Evolutionary conservation across 2,329 filamentous ascomycete species (phyloP), one percentile per base, ranked within the genome.

Genomic region (Epichloe sp.): DNA sequence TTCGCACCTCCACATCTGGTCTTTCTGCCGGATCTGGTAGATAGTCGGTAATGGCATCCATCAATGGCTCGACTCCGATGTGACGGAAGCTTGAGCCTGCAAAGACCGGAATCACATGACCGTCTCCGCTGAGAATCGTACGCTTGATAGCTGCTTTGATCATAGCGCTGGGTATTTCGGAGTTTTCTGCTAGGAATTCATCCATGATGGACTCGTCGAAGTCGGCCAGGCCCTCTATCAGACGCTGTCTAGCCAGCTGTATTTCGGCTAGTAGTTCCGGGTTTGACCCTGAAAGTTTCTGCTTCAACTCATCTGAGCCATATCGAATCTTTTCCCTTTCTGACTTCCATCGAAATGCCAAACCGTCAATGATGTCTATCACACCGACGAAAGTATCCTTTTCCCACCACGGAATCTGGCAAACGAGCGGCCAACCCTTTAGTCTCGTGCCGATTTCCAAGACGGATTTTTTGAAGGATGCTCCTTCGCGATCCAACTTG

Each of bases 391-490:
- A 85, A 5, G 79, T 76, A 7, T 88, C 86, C 53, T 85, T 83
- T 5, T 86, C 80, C 80, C 90, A 97, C 88, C 90, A 95, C 0
- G 93, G 93, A 55, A 97, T 90, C 61, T 95, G 90, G 61, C 91
- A 96, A 8, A 97, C 82, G 14, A 93, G 82, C 3, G 93, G 93
- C 83, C 86, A 95, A 1, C 83, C 86, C 53, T 82, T 79, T 19
- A 98, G 74, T 50, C 88, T 79, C 0, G 83, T 75, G 3, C 86
- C 90, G 34, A 96, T 83, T 61, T 97, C 90, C 52, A 85, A 83
- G 1, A 97, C 84, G 0, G 91, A 91, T 49, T 85, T 80, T 26
- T 83, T 83, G 70, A 97, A 97, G 0, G 77, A 81, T 2, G 86
- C 86, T 10, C 86, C 86, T 55, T 86, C 83, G 34, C 86, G 80